Base-by-base conservation (phyloP, 1,139 yeast species). In the Cylindricascospora bacillispora region DNA sequence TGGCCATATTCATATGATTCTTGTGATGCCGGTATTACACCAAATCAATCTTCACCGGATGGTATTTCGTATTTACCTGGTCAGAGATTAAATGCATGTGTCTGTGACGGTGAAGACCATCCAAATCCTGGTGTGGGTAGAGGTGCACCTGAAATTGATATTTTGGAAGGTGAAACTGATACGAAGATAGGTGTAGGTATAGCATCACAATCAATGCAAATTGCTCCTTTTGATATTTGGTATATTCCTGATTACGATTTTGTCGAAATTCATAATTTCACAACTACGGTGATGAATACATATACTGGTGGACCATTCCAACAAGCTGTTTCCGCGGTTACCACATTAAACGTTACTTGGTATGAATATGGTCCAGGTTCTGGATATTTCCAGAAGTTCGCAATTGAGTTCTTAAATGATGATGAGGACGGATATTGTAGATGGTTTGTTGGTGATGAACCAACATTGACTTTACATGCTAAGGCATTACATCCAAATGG, bases 71-170 rank as follows among this genome's bases (percentile, higher is more conserved):
- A 68, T 45, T 59, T 81, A 24, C 81, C 83, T 1, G 93, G 93
- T 13, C 93, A 81, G 58, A 65, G 67, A 35, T 60, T 81, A 35
- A 70, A 63, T 47, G 45, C 58, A 15, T 82, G 93, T 56, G 71
- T 80, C 1, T 81, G 93, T 57, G 57, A 62, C 27, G 81, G 75
- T 11, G 79, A 72, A 43, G 80, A 73, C 28, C 93, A 81, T 51
- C 93, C 93, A 19, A 80, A 73, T 44, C 65, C 62, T 3, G 93
- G 93, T 21, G 54, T 54, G 1, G 93, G 93, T 16, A 67, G 93
- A 50, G 92, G 93, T 27, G 89, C 92, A 0, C 93, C 93, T 1
- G 93, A 81, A 63, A 77, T 81, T 42, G 93, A 81, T 67, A 71
- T 73, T 24, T 47, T 81, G 27, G 93, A 81, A 66, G 93, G 79